Percentiles rank a stretch among this genome's conserved stretches.
These are phyloP conservation scores for Gelatoporia subvermispora DNA, from an alignment of 768 basidiomycete genomes.

Conservation along the genomic window DNA sequence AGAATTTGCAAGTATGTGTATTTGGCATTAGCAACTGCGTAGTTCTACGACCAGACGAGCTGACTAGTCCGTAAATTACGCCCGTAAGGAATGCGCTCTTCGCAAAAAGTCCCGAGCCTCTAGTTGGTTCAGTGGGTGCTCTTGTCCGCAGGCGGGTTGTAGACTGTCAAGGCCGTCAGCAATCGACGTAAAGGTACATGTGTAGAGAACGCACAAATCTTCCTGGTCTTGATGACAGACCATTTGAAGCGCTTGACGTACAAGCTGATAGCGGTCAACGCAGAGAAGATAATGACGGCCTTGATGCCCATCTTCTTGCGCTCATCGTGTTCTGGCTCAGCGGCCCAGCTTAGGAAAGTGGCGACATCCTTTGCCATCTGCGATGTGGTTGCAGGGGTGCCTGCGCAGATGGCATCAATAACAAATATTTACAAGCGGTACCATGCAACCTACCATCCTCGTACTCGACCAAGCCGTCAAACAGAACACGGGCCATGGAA, in stretches of 20 bases:
- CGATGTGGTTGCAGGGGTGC: conserved; percentile 92
- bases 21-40: too few relatives aligned
- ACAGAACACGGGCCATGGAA: conserved; percentile 95
- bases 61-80: too few relatives aligned
- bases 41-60: too few relatives aligned
- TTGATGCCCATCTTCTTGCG: conserved; percentile 96
- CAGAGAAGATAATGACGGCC: conserved; percentile 89
- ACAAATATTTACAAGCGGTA: too few relatives aligned
- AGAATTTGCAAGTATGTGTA: too few relatives aligned
- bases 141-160: conserved; percentile 57
- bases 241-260: conserved; percentile 97
- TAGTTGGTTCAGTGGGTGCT: conserved; percentile 19
- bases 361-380: conserved; percentile 99
- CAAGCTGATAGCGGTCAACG: conserved; percentile 72
- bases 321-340: conserved; percentile 97
- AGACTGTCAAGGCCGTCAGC: conserved; percentile 34
- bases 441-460: conserved; percentile 65
- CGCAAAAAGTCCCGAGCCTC: background rate
- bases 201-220: conserved; percentile 59
- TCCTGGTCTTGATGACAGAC: conserved; percentile 87
- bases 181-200: background rate
- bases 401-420: conserved; percentile 31
- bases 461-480: conserved; percentile 95
- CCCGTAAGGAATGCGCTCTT: too few relatives aligned
- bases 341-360: conserved; percentile 93